Base-by-base conservation (phyloP, 2,329 filamentous ascomycete species). In the Aspergillus phoenicis region DNA sequence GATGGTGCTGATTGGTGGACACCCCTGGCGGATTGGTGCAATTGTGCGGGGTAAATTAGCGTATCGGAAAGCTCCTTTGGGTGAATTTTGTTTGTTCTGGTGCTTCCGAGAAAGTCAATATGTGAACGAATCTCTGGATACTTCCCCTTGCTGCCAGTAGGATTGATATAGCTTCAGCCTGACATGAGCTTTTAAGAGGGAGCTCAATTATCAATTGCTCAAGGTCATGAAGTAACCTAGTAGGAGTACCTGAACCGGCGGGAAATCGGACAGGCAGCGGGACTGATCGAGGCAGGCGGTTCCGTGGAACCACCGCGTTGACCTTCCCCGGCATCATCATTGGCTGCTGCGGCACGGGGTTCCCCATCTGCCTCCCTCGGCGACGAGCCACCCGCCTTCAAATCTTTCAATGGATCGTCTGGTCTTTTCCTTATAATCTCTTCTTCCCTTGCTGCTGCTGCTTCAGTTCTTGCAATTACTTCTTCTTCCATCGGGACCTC, bases 31-130 rank as follows among this genome's bases (percentile, higher is more conserved):
- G 26, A n/a, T 22, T 45, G 41, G 41, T 45, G 20, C 17, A 36
- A 59, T 54, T 56, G 51, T 55, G 55, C 58, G 55, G 57, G 60
- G 47, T 30, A 58, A 38, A 58, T 7, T 52, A 52, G 47, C 22
- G 56, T 24, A 41, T 39, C 30, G 47, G 45, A n/a, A 43, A 58
- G 39, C 33, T 58, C 30, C 22, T 17, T 20, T 45, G 3, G 10
- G 10, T 30, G 22, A 3, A 28, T 38, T 39, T 33, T 30, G n/a
- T 22, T 48, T 51, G 38, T 58, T 49, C 30, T 36, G 5, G 33
- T 36, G 11, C 4, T 36, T 36, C 33, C 33, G 33, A 36, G 33
- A 36, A 36, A 2, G 33, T 36, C 10, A 15, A 36, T 36, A 4
- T 36, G 11, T 11, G 5, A 13, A 36, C 13, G 5, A 5, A 5